phyloP scores from a whole-genome alignment of 805 yeast species.

The Starmerella apicola region DNA sequence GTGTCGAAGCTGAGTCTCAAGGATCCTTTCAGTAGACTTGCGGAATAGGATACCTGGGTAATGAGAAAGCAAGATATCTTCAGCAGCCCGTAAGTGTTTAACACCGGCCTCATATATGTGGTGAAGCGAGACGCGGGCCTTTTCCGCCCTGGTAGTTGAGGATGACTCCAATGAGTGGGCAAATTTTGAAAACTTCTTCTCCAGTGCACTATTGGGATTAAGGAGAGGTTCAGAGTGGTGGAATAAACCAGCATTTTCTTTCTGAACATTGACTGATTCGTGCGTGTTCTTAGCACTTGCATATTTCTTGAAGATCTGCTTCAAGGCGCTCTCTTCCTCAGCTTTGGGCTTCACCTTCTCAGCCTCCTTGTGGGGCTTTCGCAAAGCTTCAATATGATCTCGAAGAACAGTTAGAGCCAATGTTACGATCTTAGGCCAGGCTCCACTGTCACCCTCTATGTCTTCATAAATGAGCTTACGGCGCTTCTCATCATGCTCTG shows the following conservation, averaged over 20 bases:
- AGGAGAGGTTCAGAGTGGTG: neutral
- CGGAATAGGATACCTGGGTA: conserved; percentile 27
- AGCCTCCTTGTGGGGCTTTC: neutral
- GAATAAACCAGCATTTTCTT: neutral
- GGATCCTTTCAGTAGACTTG: conserved; percentile 24
- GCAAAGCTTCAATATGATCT: neutral
- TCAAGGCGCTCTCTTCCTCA: neutral
- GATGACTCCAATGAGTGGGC: conserved; percentile 1
- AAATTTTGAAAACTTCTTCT: conserved; percentile 8
- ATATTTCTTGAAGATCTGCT: neutral
- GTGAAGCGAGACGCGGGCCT: conserved; percentile 1
- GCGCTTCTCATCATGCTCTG: conserved; percentile 24
- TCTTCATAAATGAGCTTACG: conserved; percentile 29
- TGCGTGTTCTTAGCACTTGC: neutral
- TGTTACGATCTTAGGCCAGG: conserved; percentile 26
- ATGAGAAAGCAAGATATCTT: conserved; percentile 16
- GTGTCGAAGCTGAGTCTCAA: conserved; percentile 21
- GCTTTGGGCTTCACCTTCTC: neutral
- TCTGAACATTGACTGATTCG: no score
- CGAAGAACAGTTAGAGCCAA: conserved; percentile 1
- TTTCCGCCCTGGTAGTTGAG: conserved; percentile 4
- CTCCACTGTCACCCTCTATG: conserved; percentile 23
- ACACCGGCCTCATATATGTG: neutral
- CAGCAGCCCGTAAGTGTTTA: neutral
- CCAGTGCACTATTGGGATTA: conserved; percentile 11